phyloP scores from a whole-genome alignment of 2,329 filamentous ascomycete species.

The Graphium sp. region DNA sequence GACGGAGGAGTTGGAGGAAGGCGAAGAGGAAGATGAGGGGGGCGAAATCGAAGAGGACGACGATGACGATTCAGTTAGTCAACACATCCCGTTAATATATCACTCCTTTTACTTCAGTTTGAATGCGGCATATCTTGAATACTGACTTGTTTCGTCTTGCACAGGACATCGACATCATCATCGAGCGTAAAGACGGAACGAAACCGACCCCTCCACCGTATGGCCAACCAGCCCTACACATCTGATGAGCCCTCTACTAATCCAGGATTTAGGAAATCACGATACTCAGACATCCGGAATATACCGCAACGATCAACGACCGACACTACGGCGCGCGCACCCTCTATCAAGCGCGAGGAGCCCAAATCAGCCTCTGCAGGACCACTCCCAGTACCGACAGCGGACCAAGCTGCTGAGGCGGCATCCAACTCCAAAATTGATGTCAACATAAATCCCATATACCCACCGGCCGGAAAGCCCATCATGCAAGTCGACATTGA shows the following conservation, averaged over 20 bases:
- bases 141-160: background rate
- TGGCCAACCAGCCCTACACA: slow-evolving; percentile 10
- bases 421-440: slow-evolving; percentile 71
- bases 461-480: slow-evolving; percentile 66
- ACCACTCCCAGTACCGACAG: slow-evolving; percentile 13
- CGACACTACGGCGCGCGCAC: slow-evolving; percentile 29
- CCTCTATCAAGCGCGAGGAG: slow-evolving; percentile 28
- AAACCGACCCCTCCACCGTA: slow-evolving; percentile 42
- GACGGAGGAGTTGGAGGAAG: slow-evolving; percentile 42
- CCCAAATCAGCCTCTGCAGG: slow-evolving; percentile 14
- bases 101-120: background rate
- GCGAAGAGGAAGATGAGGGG: slow-evolving; percentile 45
- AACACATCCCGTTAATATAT: too few relatives aligned
- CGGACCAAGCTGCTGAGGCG: slow-evolving; percentile 41
- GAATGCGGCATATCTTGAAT: background rate
- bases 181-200: slow-evolving; percentile 46
- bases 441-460: slow-evolving; percentile 65
- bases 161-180: slow-evolving; percentile 53
- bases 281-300: slow-evolving; percentile 49
- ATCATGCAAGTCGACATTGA: slow-evolving; percentile 63
- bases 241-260: background rate
- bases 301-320: slow-evolving; percentile 43
- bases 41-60: slow-evolving; percentile 44
- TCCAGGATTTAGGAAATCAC: slow-evolving; percentile 27
- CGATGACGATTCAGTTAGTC: slow-evolving; percentile 32